Evolutionary conservation across 2,329 filamentous ascomycete species (phyloP), one percentile per base, ranked within the genome.

Genomic region (Calonectria ilicicola): DNA sequence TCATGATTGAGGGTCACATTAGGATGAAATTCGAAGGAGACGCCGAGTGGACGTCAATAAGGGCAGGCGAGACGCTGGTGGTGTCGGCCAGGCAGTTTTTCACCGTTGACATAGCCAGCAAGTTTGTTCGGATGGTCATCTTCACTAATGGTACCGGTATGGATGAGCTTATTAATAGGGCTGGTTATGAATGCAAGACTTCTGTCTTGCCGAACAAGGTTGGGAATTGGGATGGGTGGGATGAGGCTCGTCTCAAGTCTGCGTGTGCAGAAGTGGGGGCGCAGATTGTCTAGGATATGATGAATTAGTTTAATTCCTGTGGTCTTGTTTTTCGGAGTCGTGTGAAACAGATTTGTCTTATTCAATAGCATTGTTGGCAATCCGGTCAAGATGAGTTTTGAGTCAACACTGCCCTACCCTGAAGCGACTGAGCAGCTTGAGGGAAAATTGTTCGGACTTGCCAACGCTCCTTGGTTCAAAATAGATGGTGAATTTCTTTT

Each of bases 201-300:
- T 1, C 17, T 5, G n/a, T 64, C 7, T 29, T 69, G 17, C 67
- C 67, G 5, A 58, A 64, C 32, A 64, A 35, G 17, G 35, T 64
- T 14, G 56, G 44, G 2, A 35, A 38, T 10, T 69, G 67, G 67
- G 67, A 69, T 21, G 67, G 67, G 14, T 69, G 67, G 67, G 67
- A 69, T 19, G 67, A 69, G 10, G 17, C 47, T 5, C 56, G 67
- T 19, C 67, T 69, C 23, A 69, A 69, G 38, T 69, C 67, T 5
- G 67, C 67, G 23, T 69, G 67, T 44, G 67, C 67, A n/a, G 67
- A 69, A 44, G 46, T 69, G 14, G 66, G 66, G 15, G 66, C 66
- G 21, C 66, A 69, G 44, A 69, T 69, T 44, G 66, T 64, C 15
- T 69, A 44, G 26, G 2, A n/a, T 56, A 21, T n/a, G n/a, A n/a